Evolutionary conservation across 2,329 filamentous ascomycete species (phyloP).

Genomic region (Colletotrichum sublineola): DNA sequence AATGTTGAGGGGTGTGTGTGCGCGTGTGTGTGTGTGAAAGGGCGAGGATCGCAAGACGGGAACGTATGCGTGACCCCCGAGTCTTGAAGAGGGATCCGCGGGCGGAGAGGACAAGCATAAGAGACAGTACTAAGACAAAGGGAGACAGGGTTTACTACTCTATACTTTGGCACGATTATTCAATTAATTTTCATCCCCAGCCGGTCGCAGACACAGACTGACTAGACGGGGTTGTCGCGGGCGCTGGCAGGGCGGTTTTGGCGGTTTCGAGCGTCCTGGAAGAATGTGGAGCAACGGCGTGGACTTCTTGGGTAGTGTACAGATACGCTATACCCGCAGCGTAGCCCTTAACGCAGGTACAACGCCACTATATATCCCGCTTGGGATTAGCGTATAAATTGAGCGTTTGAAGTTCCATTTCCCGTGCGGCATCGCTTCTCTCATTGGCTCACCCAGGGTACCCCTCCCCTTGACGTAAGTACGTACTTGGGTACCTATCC

Average conservation of each 20-base stretch:
- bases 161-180: slow-evolving; percentile 3
- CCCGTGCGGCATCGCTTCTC: background rate
- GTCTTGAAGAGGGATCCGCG: slow-evolving; percentile 39
- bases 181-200: slow-evolving; percentile 26
- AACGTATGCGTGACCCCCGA: slow-evolving; percentile 13
- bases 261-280: slow-evolving; percentile 35
- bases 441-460: slow-evolving; percentile 15
- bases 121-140: slow-evolving; percentile 12
- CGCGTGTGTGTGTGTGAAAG: slow-evolving; percentile 2
- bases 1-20: slow-evolving; percentile 19
- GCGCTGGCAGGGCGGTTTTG: slow-evolving; percentile 30
- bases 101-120: slow-evolving; percentile 19
- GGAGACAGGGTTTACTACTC: slow-evolving; percentile 1
- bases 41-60: slow-evolving; percentile 3
- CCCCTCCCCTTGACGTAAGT: background rate
- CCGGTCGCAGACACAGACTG: slow-evolving; percentile 7
- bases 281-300: slow-evolving; percentile 28
- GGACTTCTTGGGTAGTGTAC: no score
- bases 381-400: slow-evolving; percentile 29
- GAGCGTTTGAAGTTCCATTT: slow-evolving; percentile 40
- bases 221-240: background rate
- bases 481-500: background rate
- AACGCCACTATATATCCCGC: background rate
- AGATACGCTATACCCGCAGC: background rate
- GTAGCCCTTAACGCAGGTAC: slow-evolving; percentile 38